phyloP scores from a whole-genome alignment of 805 yeast genomes.

The Diddensiella caesifluorescens region DNA sequence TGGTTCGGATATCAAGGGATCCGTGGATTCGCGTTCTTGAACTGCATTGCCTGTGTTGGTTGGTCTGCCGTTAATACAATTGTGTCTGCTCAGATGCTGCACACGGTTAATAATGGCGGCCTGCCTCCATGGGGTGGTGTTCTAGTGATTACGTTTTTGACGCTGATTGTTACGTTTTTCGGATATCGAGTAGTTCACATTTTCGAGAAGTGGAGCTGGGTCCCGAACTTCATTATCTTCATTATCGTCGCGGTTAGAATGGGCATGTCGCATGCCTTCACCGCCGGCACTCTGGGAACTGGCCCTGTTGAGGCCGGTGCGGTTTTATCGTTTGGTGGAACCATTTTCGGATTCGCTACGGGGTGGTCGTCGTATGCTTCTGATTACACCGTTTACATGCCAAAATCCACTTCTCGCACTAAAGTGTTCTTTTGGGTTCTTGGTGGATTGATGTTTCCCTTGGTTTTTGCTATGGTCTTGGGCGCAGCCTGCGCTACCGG shows the following conservation, averaged over 20 bases:
- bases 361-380: slow-evolving; percentile 95
- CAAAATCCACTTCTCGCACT: slow-evolving; percentile 50
- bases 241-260: slow-evolving; percentile 75
- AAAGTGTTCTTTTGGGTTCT: slow-evolving; percentile 61
- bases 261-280: slow-evolving; percentile 59
- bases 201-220: slow-evolving; percentile 84
- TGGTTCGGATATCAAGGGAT: slow-evolving; percentile 70
- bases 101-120: slow-evolving; percentile 59
- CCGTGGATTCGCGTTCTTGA: slow-evolving; percentile 71
- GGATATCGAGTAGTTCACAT: slow-evolving; percentile 79
- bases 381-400: slow-evolving; percentile 88
- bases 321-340: slow-evolving; percentile 76
- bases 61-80: slow-evolving; percentile 94
- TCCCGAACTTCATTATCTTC: slow-evolving; percentile 70
- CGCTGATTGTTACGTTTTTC: slow-evolving; percentile 70
- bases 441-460: slow-evolving; percentile 61
- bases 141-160: slow-evolving; percentile 57
- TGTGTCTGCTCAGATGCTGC: slow-evolving; percentile 79
- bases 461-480: slow-evolving; percentile 64
- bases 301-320: slow-evolving; percentile 70
- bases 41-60: slow-evolving; percentile 82
- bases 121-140: slow-evolving; percentile 93
- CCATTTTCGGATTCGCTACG: slow-evolving; percentile 81
- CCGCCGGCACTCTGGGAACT: slow-evolving; percentile 45
- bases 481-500: slow-evolving; percentile 88